These are phyloP conservation scores for Colletotrichum spinosum DNA, from an alignment of 2,329 filamentous ascomycete genomes.

Conservation along the genomic window DNA sequence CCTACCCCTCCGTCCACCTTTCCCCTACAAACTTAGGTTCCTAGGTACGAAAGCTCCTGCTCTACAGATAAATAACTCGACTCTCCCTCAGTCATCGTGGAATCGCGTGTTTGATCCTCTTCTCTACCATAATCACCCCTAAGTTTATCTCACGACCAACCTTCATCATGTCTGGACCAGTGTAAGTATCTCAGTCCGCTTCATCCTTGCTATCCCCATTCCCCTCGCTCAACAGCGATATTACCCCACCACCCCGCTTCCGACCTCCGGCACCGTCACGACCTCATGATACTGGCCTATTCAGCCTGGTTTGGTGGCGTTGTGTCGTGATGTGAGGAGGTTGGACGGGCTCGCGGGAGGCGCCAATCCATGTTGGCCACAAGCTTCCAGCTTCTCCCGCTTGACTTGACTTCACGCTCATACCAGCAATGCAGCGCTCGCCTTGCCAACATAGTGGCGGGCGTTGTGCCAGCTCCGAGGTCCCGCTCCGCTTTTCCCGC, in stretches of 20 bases:
- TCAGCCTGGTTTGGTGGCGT: slow-evolving; percentile 44
- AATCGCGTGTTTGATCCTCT: slow-evolving; percentile 32
- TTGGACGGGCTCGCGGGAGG: slow-evolving; percentile 18
- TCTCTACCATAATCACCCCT: slow-evolving; percentile 27
- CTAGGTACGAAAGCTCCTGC: slow-evolving; percentile 37
- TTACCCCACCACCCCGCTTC: slow-evolving; percentile 56
- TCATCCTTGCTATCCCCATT: slow-evolving; percentile 29
- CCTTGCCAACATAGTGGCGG: slow-evolving; percentile 70
- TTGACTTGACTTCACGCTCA: slow-evolving; percentile 26
- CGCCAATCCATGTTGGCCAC: slow-evolving; percentile 12
- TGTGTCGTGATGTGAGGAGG: slow-evolving; percentile 10
- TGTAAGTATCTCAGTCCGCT: slow-evolving; percentile 66
- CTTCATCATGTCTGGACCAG: slow-evolving; percentile 72
- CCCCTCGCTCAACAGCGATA: slow-evolving; percentile 20
- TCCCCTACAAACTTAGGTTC: slow-evolving; percentile 36
- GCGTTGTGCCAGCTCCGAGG: slow-evolving; percentile 51
- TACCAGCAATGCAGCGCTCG: slow-evolving; percentile 68
- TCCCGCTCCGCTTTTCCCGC: slow-evolving; percentile 45
- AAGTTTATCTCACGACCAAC: slow-evolving; percentile 24
- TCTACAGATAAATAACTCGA: slow-evolving; percentile 39
- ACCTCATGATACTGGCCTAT: slow-evolving; percentile 46
- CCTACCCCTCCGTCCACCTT: slow-evolving; percentile 38
- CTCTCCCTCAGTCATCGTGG: slow-evolving; percentile 27
- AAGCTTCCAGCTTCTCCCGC: slow-evolving; percentile 11
- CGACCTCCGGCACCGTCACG: slow-evolving; percentile 38